A percentile compares a stretch with the other conserved stretches of the same genome.
These are phyloP conservation scores for Suhomyces anneliseae DNA, from an alignment of 1,139 yeast species.

Conservation along the genomic window DNA sequence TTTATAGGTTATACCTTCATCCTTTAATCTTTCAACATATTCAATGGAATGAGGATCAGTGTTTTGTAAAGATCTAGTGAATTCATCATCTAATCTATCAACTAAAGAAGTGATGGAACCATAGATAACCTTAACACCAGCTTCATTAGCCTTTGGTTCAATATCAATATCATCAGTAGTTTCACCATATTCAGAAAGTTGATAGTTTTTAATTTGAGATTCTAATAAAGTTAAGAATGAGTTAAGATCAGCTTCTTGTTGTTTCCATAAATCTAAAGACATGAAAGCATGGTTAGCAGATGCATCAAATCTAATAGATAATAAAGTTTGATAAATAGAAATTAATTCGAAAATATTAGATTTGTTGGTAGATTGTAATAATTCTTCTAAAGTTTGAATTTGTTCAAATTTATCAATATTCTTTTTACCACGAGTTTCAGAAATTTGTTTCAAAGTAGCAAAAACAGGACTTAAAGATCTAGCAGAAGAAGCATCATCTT, in stretches of 20 bases:
- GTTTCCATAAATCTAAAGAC: slow-evolving; percentile 83
- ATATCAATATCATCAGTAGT: slow-evolving; percentile 79
- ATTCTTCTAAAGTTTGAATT: slow-evolving; percentile 64
- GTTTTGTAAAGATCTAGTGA: slow-evolving; percentile 80
- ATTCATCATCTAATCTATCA: slow-evolving; percentile 95
- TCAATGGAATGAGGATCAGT: slow-evolving; percentile 96
- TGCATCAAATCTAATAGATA: slow-evolving; percentile 86
- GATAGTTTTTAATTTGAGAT: slow-evolving; percentile 53
- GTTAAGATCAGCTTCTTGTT: slow-evolving; percentile 62
- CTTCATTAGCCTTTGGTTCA: slow-evolving; percentile 64
- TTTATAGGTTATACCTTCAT: slow-evolving; percentile 75
- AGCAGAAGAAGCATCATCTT: slow-evolving; percentile 18
- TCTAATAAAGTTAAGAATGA: slow-evolving; percentile 70
- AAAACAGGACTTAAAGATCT: slow-evolving; percentile 55
- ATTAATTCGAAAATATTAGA: slow-evolving; percentile 70
- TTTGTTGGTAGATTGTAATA: slow-evolving; percentile 35
- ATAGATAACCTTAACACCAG: slow-evolving; percentile 72
- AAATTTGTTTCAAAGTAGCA: slow-evolving; percentile 68
- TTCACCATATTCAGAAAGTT: slow-evolving; percentile 74
- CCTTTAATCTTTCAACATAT: slow-evolving; percentile 86
- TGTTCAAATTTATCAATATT: slow-evolving; percentile 85
- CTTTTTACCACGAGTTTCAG: slow-evolving; percentile 95
- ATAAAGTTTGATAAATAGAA: slow-evolving; percentile 74
- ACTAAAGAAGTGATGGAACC: slow-evolving; percentile 86
- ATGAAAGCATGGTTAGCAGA: slow-evolving; percentile 66